Evolutionary conservation across 2,329 filamentous ascomycete species (phyloP), one percentile per base, ranked within the genome.

Genomic region (Decorospora gaudefroyi): DNA sequence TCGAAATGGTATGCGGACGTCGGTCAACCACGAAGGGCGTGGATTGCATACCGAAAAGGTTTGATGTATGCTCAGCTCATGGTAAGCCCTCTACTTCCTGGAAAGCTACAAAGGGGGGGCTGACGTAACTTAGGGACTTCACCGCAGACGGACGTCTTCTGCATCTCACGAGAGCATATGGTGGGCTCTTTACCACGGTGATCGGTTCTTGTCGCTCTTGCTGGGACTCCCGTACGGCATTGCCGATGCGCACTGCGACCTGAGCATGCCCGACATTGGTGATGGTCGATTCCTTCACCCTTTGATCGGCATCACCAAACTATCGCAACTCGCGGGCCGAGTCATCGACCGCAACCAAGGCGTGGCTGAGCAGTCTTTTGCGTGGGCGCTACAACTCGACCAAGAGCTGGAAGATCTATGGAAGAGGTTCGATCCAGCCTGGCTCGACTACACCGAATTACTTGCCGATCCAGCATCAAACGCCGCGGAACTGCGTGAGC

Each of bases 1-100:
- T 70, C 73, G 9, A 82, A 81, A 55, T 74, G 78, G 49, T 77
- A 79, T 49, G 67, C 79, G 37, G 78, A 81, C 43, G 75, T 79
- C 48, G 81, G 80, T 2, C 75, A 77, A 28, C 79, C 81, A 8
- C 74, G 78, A 23, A 73, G 76, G 49, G 75, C 77, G 1, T 84
- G 80, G 81, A 66, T 80, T 4, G 62, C 73, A 6, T 72, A 72
- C 27, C 74, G 80, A 9, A 72, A 75, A 27, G 80, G 74, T 3
- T 67, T 83, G 26, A 76, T 76, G 54, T 75, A 77, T 45, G 74
- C 74, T 5, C 72, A 82, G 46, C 65, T 83, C 1, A 74, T 80
- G 77, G 79, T 50, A 70, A 74, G 68, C 51, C 18, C 3, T 19
- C 12, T 13, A 9, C 2, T 17, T 6, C 23, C 7, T 3, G 27